Evolutionary conservation across 2,329 filamentous ascomycete genomes (phyloP), one percentile per base, ranked within the genome.

Genomic region (Scopulariopsis brevicaulis): DNA sequence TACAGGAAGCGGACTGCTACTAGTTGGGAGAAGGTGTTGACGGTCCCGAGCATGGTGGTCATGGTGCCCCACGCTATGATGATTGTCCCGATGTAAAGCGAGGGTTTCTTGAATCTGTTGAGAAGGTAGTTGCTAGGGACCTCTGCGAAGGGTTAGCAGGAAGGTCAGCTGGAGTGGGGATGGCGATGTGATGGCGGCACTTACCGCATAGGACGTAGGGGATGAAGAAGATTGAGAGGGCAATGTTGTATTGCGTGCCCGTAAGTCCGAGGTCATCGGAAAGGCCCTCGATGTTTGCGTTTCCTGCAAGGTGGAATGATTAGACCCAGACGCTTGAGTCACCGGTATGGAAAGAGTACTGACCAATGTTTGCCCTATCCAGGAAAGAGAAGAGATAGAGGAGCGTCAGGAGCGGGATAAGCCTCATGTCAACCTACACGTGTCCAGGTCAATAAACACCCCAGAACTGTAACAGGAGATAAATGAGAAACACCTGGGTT

Each of bases 281-380:
- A 37, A 87, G 62, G 1, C 78, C 78, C 62, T 83, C 84, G 1
- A 87, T 72, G 8, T 78, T 73, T n/a, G 83, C 83, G 70, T 86
- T 86, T 46, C 83, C 82, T n/a, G n/a, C n/a, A n/a, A n/a, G n/a
- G n/a, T n/a, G n/a, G n/a, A n/a, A n/a, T n/a, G n/a, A n/a, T n/a
- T n/a, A n/a, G n/a, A n/a, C n/a, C n/a, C n/a, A n/a, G n/a, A n/a
- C n/a, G n/a, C n/a, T n/a, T n/a, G n/a, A n/a, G n/a, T n/a, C n/a
- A n/a, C n/a, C n/a, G 34, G 34, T 15, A 6, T 37, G 20, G 18
- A 24, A 55, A 40, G 28, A 3, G 34, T 34, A 24, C 54, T 57
- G 20, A 57, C 55, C 55, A 24, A 57, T 57, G 28, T 57, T 57
- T 7, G 55, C 55, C 15, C 55, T 40, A 25, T 57, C 55, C 24